Percentiles rank a stretch among this genome's conserved stretches.
Evolutionary conservation across 2,329 filamentous ascomycete species (phyloP).

Genomic region (Aschersonia sp.): DNA sequence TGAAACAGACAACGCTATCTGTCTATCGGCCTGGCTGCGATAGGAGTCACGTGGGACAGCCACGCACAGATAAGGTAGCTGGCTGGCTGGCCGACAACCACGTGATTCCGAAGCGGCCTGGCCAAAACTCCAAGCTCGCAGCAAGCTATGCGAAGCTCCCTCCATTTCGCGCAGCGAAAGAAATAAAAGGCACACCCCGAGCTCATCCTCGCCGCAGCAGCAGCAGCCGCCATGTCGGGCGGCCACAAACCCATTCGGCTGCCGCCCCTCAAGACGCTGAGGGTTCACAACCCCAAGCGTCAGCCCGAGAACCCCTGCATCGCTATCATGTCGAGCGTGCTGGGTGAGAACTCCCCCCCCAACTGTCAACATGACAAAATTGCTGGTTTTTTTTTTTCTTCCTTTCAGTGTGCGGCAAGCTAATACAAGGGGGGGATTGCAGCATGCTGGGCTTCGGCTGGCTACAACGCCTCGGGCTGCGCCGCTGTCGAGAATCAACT

Average conservation of each 20-base stretch:
- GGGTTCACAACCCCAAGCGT: conserved; percentile 38
- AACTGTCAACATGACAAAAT: neutral
- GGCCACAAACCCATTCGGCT: conserved; percentile 39
- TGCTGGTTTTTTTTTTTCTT: neutral
- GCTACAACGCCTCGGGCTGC: conserved; percentile 48
- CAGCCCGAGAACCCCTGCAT: conserved; percentile 37
- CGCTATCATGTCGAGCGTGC: conserved; percentile 40
- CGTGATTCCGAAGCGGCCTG: no score
- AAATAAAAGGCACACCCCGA: neutral
- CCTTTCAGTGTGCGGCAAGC: no score
- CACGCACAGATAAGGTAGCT: no score
- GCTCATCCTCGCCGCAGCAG: neutral
- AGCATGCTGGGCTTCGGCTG: conserved; percentile 78
- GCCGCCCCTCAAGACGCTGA: conserved; percentile 39
- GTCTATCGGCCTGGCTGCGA: no score
- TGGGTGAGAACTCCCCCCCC: conserved; percentile 26
- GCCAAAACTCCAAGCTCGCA: no score
- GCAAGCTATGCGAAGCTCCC: neutral
- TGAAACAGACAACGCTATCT: no score
- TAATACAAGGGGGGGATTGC: neutral
- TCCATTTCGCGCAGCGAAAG: neutral
- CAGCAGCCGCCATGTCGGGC: conserved; percentile 22
- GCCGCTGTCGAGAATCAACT: conserved; percentile 44
- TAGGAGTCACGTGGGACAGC: no score
- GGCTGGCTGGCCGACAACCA: no score